These are phyloP conservation scores for Sistotremastrum niveocremeum DNA, from an alignment of 768 basidiomycete species.

Conservation along the genomic window DNA sequence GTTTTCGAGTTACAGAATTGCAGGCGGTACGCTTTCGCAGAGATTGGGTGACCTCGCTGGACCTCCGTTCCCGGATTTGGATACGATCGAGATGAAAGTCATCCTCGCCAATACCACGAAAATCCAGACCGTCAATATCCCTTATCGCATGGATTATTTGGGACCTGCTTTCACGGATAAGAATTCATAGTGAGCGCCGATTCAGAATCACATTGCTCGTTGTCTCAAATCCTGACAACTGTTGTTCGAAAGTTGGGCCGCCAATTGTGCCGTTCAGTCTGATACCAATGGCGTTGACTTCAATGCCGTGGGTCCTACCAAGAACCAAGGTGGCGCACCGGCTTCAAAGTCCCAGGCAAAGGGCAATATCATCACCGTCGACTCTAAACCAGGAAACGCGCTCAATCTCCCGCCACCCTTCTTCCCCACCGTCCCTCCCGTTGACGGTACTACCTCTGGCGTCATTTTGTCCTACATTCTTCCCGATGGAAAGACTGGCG, in stretches of 20 bases:
- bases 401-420: slow-evolving; percentile 34
- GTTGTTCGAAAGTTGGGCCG: slow-evolving; percentile 31
- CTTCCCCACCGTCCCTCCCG: slow-evolving; percentile 30
- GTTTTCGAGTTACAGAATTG: slow-evolving; percentile 43
- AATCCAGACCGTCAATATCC: slow-evolving; percentile 36
- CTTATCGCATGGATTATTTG: slow-evolving; percentile 35
- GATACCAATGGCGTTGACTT: slow-evolving; percentile 39
- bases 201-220: not conserved
- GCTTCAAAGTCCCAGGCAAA: slow-evolving; percentile 6
- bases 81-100: slow-evolving; percentile 33
- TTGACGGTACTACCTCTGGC: slow-evolving; percentile 30
- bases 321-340: slow-evolving; percentile 20
- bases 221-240: not conserved
- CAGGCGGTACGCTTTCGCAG: slow-evolving; percentile 36
- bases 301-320: slow-evolving; percentile 9
- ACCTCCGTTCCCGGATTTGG: slow-evolving; percentile 32
- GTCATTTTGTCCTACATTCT: slow-evolving; percentile 44
- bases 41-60: slow-evolving; percentile 44
- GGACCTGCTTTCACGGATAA: slow-evolving; percentile 38
- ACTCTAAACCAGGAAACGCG: slow-evolving; percentile 25
- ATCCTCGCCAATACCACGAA: slow-evolving; percentile 32
- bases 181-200: slow-evolving; percentile 32
- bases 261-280: slow-evolving; percentile 40
- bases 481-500: slow-evolving; percentile 43
- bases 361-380: slow-evolving; percentile 22